Evolutionary conservation across 768 basidiomycete species (phyloP).

Genomic region (Mycena olivaceomarginata): DNA sequence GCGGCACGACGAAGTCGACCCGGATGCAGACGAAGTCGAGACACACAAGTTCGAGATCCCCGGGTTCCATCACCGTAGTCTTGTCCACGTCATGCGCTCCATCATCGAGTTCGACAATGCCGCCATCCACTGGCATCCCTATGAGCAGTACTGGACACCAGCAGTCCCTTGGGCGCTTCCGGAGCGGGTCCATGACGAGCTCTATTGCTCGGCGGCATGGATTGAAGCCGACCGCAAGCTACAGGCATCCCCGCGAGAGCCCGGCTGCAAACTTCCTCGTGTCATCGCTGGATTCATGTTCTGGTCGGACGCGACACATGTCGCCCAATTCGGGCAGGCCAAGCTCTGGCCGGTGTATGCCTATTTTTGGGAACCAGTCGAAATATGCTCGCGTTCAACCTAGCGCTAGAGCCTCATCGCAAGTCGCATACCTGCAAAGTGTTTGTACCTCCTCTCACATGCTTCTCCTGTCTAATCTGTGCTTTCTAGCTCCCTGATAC

Average conservation of each 20-base stretch:
- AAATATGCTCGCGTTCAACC: slow-evolving; percentile 50
- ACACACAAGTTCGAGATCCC: slow-evolving; percentile 43
- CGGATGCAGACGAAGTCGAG: slow-evolving; percentile 36
- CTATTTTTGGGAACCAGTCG: slow-evolving; percentile 46
- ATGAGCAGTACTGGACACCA: slow-evolving; percentile 49
- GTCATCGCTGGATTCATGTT: slow-evolving; percentile 38
- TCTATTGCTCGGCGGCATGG: slow-evolving; percentile 47
- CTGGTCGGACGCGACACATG: slow-evolving; percentile 42
- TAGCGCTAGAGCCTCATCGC: slow-evolving; percentile 27
- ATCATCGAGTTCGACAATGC: slow-evolving; percentile 36
- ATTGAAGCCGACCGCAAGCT: slow-evolving; percentile 47
- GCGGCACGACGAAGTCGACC: slow-evolving; percentile 33
- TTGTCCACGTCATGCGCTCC: slow-evolving; percentile 40
- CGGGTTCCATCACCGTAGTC: slow-evolving; percentile 46
- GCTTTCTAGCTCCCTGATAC: slow-evolving; percentile 10
- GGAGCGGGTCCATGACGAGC: slow-evolving; percentile 47
- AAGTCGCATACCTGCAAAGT: slow-evolving; percentile 19
- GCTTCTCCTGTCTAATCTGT: neutral
- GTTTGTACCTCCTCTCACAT: neutral
- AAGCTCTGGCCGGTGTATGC: slow-evolving; percentile 49
- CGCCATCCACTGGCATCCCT: slow-evolving; percentile 52
- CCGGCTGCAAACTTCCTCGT: slow-evolving; percentile 44
- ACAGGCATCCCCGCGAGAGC: slow-evolving; percentile 44
- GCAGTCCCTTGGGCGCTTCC: slow-evolving; percentile 18
- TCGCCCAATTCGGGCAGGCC: slow-evolving; percentile 43